Base-by-base conservation (phyloP, 2,329 filamentous ascomycete species). In the Colletotrichum spaethianum region DNA sequence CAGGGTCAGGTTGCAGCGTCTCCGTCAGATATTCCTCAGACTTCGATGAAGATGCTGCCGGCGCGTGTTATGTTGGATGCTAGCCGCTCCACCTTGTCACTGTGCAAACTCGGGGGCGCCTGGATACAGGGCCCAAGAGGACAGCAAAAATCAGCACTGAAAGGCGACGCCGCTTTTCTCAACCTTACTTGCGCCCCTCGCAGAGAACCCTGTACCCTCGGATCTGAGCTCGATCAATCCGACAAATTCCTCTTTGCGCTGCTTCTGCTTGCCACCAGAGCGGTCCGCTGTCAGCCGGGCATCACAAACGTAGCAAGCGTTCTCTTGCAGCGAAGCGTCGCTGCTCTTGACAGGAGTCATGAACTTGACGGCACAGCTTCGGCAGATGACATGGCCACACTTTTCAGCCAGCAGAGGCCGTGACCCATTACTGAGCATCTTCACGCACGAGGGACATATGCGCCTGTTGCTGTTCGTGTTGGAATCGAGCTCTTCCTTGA, bases 191-290 rank as follows among this genome's bases (percentile, higher is more conserved):
- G 90, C 89, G 3, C 96, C 96, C n/a, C 93, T 92, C 5, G 94
- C 93, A 5, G 96, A 95, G 82, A 98, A 98, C 0, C 96, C 96
- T 0, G 96, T 98, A 0, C 96, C 96, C 77, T 98, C 96, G 44
- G 92, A 94, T 75, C 90, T 91, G 60, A 98, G 88, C 78, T 93
- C 90, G 3, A 98, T 92, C 42, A 98, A 79, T 0, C 95, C 95
- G 0, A 92, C 90, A 93, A 87, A 63, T 85, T 89, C 44, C 91
- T 87, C 75, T 89, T 89, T 52, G 75, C 74, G 70, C 60, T 78
- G 76, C 75, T 79, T 77, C 20, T 79, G 82, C 16, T 84, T 84
- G 59, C 87, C 82, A 64, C 83, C 82, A 57, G 82, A 81, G 55
- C 82, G 79, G 70, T 82, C 81, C 38, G 83, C 85, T 8, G 90